phyloP scores from a whole-genome alignment of 768 basidiomycete species.

The Collybia sordida region DNA sequence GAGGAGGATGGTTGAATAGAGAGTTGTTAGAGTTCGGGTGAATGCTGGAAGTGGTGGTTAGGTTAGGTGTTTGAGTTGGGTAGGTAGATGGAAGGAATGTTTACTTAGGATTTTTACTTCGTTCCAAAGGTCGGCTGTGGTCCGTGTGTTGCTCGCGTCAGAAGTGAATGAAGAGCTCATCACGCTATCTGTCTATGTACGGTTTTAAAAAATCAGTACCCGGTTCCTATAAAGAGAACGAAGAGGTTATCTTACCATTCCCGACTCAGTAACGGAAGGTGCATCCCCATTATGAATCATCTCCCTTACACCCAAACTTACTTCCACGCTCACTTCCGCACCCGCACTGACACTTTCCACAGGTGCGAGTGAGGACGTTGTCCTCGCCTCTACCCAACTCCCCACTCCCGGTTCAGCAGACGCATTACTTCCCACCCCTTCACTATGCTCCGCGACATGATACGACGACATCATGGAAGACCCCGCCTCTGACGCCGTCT shows the following conservation, averaged over 20 bases:
- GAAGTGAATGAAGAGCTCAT: slow-evolving; percentile 28
- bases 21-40: slow-evolving; percentile 80
- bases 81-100: slow-evolving; percentile 18
- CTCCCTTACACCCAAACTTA: slow-evolving; percentile 1
- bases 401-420: slow-evolving; percentile 28
- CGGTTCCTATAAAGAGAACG: no score
- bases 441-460: not conserved
- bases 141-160: slow-evolving; percentile 37
- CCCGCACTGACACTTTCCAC: not conserved
- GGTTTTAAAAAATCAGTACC: not conserved
- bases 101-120: slow-evolving; percentile 87
- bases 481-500: slow-evolving; percentile 43
- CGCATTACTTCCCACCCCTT: not conserved
- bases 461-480: slow-evolving; percentile 35
- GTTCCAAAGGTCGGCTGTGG: slow-evolving; percentile 87
- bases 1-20: slow-evolving; percentile 86
- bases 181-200: slow-evolving; percentile 33
- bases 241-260: slow-evolving; percentile 8
- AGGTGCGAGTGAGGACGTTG: slow-evolving; percentile 4
- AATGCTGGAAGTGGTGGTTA: slow-evolving; percentile 53
- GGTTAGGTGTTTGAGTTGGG: not conserved
- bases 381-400: slow-evolving; percentile 32
- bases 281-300: slow-evolving; percentile 18
- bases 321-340: not conserved
- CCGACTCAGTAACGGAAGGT: slow-evolving; percentile 17